phyloP scores from a whole-genome alignment of 768 basidiomycete genomes.

The Podaxis pistillaris region DNA sequence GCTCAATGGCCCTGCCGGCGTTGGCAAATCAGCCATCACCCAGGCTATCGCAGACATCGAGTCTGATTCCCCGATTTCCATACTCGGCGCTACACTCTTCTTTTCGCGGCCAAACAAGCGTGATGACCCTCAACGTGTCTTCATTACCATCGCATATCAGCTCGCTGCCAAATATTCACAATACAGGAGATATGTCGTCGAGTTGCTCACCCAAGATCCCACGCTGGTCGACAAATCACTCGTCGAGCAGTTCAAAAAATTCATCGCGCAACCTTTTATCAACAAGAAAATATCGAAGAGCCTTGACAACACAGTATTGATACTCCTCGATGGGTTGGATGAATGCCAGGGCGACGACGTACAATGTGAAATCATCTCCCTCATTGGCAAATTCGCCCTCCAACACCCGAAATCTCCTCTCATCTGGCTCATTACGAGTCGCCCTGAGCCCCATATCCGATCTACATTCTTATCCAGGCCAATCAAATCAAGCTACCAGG shows the following conservation, averaged over 20 bases:
- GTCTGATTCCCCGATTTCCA: not conserved
- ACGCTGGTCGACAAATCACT: conserved; percentile 12
- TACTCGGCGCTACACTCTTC: not conserved
- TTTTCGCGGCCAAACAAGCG: not conserved
- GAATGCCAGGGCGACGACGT: conserved; percentile 19
- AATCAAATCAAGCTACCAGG: not conserved
- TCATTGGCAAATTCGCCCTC: conserved; percentile 8
- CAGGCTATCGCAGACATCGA: not conserved
- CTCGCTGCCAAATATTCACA: conserved; percentile 14
- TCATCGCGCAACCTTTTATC: conserved; percentile 18
- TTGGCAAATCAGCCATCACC: conserved; percentile 4
- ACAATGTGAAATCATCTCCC: conserved; percentile 17
- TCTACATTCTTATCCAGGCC: not conserved
- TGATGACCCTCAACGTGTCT: not conserved
- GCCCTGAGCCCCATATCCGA: conserved; percentile 24
- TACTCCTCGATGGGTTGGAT: conserved; percentile 27
- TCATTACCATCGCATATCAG: conserved; percentile 21
- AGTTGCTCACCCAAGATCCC: conserved; percentile 8
- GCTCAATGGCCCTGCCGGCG: not conserved
- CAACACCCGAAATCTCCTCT: conserved; percentile 13
- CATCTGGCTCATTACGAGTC: conserved; percentile 24
- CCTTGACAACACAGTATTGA: not conserved
- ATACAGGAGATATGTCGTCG: conserved; percentile 7
- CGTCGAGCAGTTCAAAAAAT: conserved; percentile 14
- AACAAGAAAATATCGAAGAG: not conserved